Evolutionary conservation across 1,284 basidiomycete genomes (phyloP).

Genomic region (Ganoderma lingzhi): DNA sequence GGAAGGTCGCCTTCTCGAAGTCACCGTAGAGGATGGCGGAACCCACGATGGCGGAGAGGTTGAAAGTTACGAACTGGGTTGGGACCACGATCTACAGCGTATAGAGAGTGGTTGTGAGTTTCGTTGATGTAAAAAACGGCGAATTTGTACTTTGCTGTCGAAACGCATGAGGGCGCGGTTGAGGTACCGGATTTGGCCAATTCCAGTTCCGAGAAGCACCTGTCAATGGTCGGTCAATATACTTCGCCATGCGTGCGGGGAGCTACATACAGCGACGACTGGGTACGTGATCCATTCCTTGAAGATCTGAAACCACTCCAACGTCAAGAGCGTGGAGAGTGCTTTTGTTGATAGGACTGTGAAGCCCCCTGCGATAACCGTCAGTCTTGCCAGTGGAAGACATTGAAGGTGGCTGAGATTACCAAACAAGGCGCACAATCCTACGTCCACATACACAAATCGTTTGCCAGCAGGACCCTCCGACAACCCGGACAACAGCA

Average conservation of each 20-base stretch:
- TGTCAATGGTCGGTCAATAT: slow-evolving; percentile 41
- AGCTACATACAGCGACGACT: slow-evolving; percentile 61
- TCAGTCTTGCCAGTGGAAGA: slow-evolving; percentile 6
- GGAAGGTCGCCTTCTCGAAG: slow-evolving; percentile 83
- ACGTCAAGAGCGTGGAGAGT: slow-evolving; percentile 84
- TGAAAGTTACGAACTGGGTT: slow-evolving; percentile 93
- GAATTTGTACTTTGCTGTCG: slow-evolving; percentile 72
- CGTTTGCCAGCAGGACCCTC: slow-evolving; percentile 64
- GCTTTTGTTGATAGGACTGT: slow-evolving; percentile 96
- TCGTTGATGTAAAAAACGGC: not conserved
- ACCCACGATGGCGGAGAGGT: slow-evolving; percentile 88
- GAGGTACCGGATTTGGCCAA: slow-evolving; percentile 92
- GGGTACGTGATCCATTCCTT: slow-evolving; percentile 84
- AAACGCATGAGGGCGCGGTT: slow-evolving; percentile 92
- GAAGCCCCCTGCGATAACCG: slow-evolving; percentile 74
- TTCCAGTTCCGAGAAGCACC: slow-evolving; percentile 82
- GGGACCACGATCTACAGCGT: slow-evolving; percentile 83
- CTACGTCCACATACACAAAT: slow-evolving; percentile 88
- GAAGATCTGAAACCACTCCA: slow-evolving; percentile 80
- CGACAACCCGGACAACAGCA: slow-evolving; percentile 71
- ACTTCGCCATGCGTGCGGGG: not conserved
- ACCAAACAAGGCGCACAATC: slow-evolving; percentile 90
- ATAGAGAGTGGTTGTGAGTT: not conserved
- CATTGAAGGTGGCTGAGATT: slow-evolving; percentile 24
- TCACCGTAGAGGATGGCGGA: slow-evolving; percentile 95